Conservation (phyloP, 345 rosid species). For the Chamaenerion angustifolium region DNA sequence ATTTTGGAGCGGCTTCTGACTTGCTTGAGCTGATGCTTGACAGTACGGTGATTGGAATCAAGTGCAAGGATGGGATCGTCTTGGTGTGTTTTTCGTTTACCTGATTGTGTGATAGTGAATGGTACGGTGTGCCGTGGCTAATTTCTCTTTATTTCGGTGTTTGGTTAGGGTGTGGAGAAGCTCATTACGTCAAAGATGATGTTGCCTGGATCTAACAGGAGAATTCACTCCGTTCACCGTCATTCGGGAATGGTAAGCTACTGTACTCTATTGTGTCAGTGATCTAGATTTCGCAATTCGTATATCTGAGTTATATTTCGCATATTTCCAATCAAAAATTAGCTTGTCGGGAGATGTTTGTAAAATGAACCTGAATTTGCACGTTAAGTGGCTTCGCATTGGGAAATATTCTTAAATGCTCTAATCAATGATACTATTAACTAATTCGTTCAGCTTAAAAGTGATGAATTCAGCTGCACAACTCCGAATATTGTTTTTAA, state of each 20-base stretch:
- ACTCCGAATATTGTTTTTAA: no score
- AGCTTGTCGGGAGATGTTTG: no score
- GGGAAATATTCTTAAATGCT: no score
- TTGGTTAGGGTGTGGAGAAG: constrained; percentile 90
- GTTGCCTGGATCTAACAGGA: constrained; percentile 86
- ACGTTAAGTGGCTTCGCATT: no score
- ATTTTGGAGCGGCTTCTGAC: not conserved
- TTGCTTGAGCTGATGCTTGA: not conserved
- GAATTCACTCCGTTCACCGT: constrained; percentile 92
- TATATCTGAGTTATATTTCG: not conserved
- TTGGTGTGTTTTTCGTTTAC: constrained; percentile 32
- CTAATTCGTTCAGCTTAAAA: no score
- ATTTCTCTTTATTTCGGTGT: not conserved
- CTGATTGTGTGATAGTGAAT: not conserved
- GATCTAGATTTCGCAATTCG: no score
- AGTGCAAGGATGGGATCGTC: constrained; percentile 94
- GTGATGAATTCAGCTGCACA: no score
- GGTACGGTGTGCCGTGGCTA: not conserved
- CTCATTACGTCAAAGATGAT: constrained; percentile 95
- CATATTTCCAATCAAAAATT: not conserved
- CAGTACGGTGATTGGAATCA: constrained; percentile 95
- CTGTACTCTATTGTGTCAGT: constrained; percentile 12
- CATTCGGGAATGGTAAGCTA: constrained; percentile 84
- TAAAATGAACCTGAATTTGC: no score
- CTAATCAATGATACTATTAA: no score